phyloP scores from a whole-genome alignment of 768 basidiomycete species.

The Megacollybia marginata region DNA sequence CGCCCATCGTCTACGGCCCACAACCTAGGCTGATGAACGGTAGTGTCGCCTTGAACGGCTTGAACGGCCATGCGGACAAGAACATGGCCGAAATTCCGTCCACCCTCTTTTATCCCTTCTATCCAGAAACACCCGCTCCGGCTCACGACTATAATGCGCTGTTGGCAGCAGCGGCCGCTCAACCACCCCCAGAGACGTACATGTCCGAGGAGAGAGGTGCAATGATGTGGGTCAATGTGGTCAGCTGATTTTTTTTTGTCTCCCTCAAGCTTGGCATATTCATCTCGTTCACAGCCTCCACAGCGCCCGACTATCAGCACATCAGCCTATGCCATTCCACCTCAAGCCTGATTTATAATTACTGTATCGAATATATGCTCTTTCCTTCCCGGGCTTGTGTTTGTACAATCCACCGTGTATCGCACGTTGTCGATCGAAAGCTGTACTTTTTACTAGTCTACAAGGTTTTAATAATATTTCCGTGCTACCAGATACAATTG shows the following conservation, averaged over 20 bases:
- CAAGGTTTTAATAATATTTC: too few relatives aligned
- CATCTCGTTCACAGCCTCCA: background rate
- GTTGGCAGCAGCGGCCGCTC: constrained; percentile 51
- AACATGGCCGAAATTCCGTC: constrained; percentile 61
- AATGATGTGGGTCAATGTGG: constrained; percentile 36
- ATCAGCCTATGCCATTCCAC: constrained; percentile 5
- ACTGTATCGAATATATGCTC: too few relatives aligned
- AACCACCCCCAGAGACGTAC: constrained; percentile 55
- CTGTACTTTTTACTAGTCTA: too few relatives aligned
- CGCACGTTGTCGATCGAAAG: too few relatives aligned
- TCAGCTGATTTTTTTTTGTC: constrained; percentile 21
- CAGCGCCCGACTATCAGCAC: background rate
- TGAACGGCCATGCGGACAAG: constrained; percentile 15
- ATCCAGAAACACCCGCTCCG: constrained; percentile 37
- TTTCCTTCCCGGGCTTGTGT: too few relatives aligned
- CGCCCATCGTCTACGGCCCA: constrained; percentile 23
- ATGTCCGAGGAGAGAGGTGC: constrained; percentile 63
- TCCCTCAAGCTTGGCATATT: too few relatives aligned
- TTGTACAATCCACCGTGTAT: too few relatives aligned
- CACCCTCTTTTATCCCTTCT: constrained; percentile 74
- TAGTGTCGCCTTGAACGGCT: background rate
- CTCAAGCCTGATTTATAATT: constrained; percentile 3
- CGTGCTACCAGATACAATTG: too few relatives aligned
- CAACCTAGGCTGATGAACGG: constrained; percentile 22
- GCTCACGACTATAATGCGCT: constrained; percentile 44